These are phyloP conservation scores for Phytopythium cucurbitacearum DNA, from an alignment of 352 stramenopile genomes.

Conservation along the genomic window DNA sequence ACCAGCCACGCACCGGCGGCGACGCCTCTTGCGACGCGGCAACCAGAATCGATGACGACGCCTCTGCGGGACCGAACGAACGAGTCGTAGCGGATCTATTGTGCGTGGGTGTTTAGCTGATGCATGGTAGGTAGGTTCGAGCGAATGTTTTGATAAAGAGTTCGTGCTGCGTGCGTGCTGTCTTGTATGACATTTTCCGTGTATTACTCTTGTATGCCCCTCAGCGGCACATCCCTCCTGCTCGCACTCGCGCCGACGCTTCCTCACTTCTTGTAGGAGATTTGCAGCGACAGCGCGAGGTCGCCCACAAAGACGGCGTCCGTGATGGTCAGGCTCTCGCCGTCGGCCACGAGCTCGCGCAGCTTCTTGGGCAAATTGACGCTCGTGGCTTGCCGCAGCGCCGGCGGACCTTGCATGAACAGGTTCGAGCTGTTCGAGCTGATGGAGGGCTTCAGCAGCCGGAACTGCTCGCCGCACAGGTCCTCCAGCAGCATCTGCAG, in stretches of 20 bases:
- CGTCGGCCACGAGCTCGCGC: conserved; percentile 81
- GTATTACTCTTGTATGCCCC: too few species aligned
- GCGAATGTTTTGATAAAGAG: too few species aligned
- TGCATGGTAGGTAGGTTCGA: too few species aligned
- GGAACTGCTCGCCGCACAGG: conserved; percentile 53
- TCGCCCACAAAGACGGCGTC: conserved; percentile 91
- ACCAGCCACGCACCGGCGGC: conserved; percentile 24
- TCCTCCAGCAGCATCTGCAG: conserved; percentile 65
- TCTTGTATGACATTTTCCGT: too few species aligned
- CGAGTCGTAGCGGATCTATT: conserved; percentile 14
- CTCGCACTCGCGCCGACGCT: too few species aligned
- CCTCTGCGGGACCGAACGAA: conserved; percentile 43
- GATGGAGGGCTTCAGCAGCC: conserved; percentile 69
- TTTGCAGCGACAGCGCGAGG: conserved; percentile 64
- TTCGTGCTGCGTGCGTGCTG: too few species aligned
- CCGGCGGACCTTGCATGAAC: conserved; percentile 77
- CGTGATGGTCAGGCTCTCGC: conserved; percentile 92
- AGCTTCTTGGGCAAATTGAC: conserved; percentile 90
- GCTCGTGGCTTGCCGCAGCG: conserved; percentile 88
- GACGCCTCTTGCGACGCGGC: conserved; percentile 17
- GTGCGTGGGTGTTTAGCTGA: neutral
- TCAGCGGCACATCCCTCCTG: too few species aligned
- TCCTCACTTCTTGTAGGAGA: conserved; percentile 33
- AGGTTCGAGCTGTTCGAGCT: conserved; percentile 56
- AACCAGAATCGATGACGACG: conserved; percentile 9